Evolutionary conservation across 805 yeast species (phyloP).

Genomic region (Osmozyma mogii): DNA sequence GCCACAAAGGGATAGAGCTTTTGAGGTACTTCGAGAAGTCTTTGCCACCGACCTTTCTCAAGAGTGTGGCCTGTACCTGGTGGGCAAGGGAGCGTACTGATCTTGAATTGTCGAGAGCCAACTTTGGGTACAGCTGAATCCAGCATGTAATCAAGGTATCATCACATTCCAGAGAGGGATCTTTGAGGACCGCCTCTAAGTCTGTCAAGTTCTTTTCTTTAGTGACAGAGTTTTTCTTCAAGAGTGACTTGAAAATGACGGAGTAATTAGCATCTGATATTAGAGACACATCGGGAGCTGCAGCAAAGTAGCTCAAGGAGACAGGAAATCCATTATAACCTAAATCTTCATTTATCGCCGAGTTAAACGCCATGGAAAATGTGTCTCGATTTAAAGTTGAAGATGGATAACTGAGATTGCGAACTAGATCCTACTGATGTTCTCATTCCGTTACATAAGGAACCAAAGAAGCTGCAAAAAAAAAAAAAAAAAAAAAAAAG

Average conservation of each 20-base stretch:
- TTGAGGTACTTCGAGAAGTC: slow-evolving; percentile 56
- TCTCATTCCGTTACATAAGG: too few species aligned
- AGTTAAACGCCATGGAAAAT: neutral
- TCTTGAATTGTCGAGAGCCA: slow-evolving; percentile 65
- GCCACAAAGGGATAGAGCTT: slow-evolving; percentile 65
- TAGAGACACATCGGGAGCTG: slow-evolving; percentile 52
- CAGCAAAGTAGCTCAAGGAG: slow-evolving; percentile 66
- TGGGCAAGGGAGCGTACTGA: slow-evolving; percentile 57
- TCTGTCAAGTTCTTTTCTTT: slow-evolving; percentile 52
- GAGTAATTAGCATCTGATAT: slow-evolving; percentile 40
- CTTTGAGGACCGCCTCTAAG: slow-evolving; percentile 16
- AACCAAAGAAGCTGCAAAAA: slow-evolving; percentile 1
- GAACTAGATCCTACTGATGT: too few species aligned
- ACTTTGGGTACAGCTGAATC: slow-evolving; percentile 78
- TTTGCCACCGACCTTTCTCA: slow-evolving; percentile 45
- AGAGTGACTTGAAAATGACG: slow-evolving; percentile 63
- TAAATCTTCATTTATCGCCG: slow-evolving; percentile 8
- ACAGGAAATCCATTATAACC: slow-evolving; percentile 14
- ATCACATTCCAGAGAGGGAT: too few species aligned
- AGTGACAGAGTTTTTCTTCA: slow-evolving; percentile 78
- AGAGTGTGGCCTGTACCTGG: slow-evolving; percentile 46
- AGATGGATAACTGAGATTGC: too few species aligned
- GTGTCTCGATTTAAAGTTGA: neutral
- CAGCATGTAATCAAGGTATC: slow-evolving; percentile 53
- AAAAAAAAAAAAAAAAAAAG: neutral